phyloP scores from a whole-genome alignment of 768 basidiomycete species.

The Boletus huronensis region DNA sequence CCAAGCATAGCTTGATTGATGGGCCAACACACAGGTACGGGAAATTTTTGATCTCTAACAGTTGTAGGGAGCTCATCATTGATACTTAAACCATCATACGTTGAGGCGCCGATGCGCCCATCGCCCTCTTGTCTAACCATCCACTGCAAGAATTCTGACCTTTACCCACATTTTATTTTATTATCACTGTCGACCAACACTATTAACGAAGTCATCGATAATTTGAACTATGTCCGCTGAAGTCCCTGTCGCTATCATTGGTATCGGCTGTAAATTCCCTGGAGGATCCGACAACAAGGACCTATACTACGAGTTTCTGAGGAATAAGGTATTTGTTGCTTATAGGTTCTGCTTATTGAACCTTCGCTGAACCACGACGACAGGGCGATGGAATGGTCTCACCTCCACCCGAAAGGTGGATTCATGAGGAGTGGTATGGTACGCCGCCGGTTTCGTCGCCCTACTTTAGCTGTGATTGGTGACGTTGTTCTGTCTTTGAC shows the following conservation, averaged over 20 bases:
- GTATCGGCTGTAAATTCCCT: constrained; percentile 34
- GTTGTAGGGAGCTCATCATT: neutral
- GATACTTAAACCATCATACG: constrained; percentile 6
- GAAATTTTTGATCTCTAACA: neutral
- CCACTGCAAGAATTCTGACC: neutral
- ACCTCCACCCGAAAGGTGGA: constrained; percentile 29
- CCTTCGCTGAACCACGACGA: neutral
- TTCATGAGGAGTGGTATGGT: constrained; percentile 32
- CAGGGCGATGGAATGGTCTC: constrained; percentile 31
- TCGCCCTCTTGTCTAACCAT: neutral
- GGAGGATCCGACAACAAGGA: constrained; percentile 32
- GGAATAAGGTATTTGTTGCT: constrained; percentile 22
- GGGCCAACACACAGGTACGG: neutral
- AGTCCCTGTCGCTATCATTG: constrained; percentile 28
- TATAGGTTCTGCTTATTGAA: neutral
- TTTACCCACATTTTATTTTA: neutral
- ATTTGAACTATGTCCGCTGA: constrained; percentile 26
- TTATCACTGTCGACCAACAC: neutral
- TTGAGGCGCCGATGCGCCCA: neutral
- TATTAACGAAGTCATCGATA: neutral
- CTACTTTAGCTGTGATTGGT: neutral
- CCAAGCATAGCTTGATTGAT: constrained; percentile 10
- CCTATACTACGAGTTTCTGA: constrained; percentile 29
- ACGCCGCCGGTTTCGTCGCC: neutral
- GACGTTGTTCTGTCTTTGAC: neutral